A percentile compares a stretch with the other conserved stretches of the same genome.
phyloP scores from a whole-genome alignment of 352 stramenopile species.

The Phytophthora idaei region DNA sequence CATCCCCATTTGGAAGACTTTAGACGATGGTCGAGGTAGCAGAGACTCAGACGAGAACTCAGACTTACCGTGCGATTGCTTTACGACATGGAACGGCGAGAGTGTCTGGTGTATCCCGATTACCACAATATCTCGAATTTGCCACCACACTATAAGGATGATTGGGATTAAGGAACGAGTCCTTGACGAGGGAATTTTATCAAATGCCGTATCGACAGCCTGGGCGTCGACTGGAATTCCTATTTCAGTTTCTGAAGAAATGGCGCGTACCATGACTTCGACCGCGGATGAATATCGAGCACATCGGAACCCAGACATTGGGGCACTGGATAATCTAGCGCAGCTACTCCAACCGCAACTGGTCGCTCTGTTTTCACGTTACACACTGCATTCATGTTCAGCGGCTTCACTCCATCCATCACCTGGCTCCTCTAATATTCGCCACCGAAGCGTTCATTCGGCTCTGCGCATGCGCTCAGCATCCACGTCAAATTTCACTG shows the following conservation, averaged over 20 bases:
- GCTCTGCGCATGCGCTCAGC: conserved; percentile 58
- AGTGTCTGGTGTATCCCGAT: conserved; percentile 39
- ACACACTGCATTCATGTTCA: conserved; percentile 47
- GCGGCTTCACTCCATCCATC: conserved; percentile 30
- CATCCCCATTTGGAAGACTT: conserved; percentile 71
- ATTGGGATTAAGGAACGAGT: conserved; percentile 60
- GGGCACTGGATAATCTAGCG: conserved; percentile 45
- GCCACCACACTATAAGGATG: conserved; percentile 33
- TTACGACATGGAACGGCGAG: conserved; percentile 44
- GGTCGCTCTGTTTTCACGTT: conserved; percentile 38
- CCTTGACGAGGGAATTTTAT: conserved; percentile 47
- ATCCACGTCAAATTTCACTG: conserved; percentile 18
- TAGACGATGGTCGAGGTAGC: conserved; percentile 24
- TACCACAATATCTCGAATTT: conserved; percentile 35
- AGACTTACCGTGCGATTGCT: conserved; percentile 39
- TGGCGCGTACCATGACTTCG: conserved; percentile 28
- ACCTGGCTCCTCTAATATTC: conserved; percentile 32
- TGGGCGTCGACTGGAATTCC: conserved; percentile 28
- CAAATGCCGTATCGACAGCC: conserved; percentile 39
- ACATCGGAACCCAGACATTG: conserved; percentile 46
- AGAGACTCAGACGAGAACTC: conserved; percentile 13
- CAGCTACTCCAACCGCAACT: conserved; percentile 54
- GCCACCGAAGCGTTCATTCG: conserved; percentile 63
- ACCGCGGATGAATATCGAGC: conserved; percentile 42
- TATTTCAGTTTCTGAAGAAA: conserved; percentile 26